A percentile compares a stretch with the other conserved stretches of the same genome.
Conservation (phyloP, 257 asterid species). For the Solanum corneliomulleri region DNA sequence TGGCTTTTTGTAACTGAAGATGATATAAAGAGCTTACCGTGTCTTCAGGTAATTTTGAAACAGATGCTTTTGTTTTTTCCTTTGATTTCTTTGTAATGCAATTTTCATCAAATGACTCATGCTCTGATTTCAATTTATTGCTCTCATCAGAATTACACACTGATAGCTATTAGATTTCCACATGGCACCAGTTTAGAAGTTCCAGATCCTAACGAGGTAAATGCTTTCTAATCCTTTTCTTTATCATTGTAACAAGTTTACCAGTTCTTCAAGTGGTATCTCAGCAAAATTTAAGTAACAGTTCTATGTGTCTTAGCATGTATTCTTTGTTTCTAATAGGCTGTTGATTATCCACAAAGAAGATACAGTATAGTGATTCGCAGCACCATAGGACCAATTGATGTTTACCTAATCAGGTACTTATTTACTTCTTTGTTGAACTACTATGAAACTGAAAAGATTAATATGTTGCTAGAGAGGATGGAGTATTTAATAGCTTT, state of each 20-base stretch:
- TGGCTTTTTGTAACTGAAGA: slow-evolving; percentile 86
- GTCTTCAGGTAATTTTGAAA: slow-evolving; percentile 56
- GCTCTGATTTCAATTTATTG: neutral
- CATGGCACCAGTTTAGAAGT: slow-evolving; percentile 88
- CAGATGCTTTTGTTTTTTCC: neutral
- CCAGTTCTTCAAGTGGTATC: neutral
- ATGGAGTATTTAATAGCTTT: neutral
- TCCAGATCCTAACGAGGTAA: slow-evolving; percentile 92
- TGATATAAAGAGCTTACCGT: slow-evolving; percentile 70
- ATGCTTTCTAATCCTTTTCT: neutral
- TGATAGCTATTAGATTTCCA: slow-evolving; percentile 88
- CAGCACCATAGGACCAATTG: slow-evolving; percentile 80
- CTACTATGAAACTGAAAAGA: neutral
- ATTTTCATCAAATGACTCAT: neutral
- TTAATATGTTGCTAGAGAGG: neutral
- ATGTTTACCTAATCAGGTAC: slow-evolving; percentile 85
- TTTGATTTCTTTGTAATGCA: neutral
- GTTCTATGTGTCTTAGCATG: neutral
- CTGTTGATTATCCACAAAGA: slow-evolving; percentile 81
- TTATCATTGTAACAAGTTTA: neutral
- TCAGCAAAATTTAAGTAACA: neutral
- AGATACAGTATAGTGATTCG: slow-evolving; percentile 61
- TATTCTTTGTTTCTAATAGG: slow-evolving; percentile 29
- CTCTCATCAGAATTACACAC: slow-evolving; percentile 56
- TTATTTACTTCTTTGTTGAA: neutral